Conservation (phyloP, 805 yeast genomes). For the Nakazawaea laoshanensis region DNA sequence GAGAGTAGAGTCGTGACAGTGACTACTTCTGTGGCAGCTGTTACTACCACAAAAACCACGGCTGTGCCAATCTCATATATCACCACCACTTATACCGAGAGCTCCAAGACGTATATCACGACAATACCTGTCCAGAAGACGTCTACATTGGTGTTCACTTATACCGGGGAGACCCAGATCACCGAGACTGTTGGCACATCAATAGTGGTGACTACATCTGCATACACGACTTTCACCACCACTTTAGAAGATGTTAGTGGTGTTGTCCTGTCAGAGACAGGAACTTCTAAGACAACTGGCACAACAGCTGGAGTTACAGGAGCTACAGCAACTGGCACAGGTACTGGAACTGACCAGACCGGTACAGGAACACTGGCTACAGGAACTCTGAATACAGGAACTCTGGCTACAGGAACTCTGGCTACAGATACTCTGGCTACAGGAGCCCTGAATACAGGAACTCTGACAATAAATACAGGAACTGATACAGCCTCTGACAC, state of each 20-base stretch:
- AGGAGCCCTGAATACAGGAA: not conserved
- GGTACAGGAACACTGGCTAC: too few species aligned
- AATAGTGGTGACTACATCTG: not conserved
- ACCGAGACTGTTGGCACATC: not conserved
- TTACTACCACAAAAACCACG: not conserved
- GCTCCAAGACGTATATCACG: too few species aligned
- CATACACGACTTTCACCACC: not conserved
- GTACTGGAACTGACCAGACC: not conserved
- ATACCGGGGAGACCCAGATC: not conserved
- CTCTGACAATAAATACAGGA: too few species aligned
- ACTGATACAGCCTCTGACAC: constrained; percentile 4
- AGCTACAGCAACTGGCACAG: not conserved
- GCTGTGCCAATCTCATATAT: not conserved
- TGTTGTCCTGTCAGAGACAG: too few species aligned
- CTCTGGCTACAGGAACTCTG: too few species aligned
- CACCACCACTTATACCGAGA: not conserved
- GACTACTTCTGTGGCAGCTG: not conserved
- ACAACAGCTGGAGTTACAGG: not conserved
- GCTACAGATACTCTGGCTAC: too few species aligned
- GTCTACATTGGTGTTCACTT: too few species aligned
- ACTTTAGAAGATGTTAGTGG: too few species aligned
- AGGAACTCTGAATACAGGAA: not conserved
- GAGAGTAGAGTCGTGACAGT: not conserved
- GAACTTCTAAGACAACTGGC: not conserved
- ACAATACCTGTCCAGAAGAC: too few species aligned